phyloP scores from a whole-genome alignment of 164 flowering plant species.

The Dillenia suffruticosa region DNA sequence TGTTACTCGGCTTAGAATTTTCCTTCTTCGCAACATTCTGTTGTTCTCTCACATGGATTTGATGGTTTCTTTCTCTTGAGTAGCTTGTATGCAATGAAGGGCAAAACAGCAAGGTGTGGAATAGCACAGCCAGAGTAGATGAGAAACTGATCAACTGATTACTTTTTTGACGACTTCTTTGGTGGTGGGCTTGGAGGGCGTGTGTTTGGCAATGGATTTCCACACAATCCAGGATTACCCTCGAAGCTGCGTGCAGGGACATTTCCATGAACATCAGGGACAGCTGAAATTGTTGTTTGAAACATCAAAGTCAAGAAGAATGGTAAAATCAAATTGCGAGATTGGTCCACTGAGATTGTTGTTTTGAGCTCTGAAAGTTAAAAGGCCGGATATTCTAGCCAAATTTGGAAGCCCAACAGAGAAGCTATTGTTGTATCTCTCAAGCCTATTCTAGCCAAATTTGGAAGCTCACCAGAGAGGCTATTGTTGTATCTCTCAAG shows the following conservation, averaged over 20 bases:
- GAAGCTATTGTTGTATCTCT: slow-evolving; percentile 39
- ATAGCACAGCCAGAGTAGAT: slow-evolving; percentile 43
- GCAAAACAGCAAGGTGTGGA: slow-evolving; percentile 28
- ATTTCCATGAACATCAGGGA: slow-evolving; percentile 26
- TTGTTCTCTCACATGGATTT: slow-evolving; percentile 11
- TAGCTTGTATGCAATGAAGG: slow-evolving; percentile 15
- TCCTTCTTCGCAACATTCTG: slow-evolving; percentile 18
- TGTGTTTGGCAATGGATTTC: slow-evolving; percentile 28
- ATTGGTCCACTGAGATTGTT: slow-evolving; percentile 47
- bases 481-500: slow-evolving; percentile 38
- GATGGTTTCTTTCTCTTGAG: slow-evolving; percentile 16
- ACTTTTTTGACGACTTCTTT: slow-evolving; percentile 23
- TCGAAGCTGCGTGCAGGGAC: slow-evolving; percentile 18
- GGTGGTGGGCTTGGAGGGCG: slow-evolving; percentile 25
- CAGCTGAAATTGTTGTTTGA: slow-evolving; percentile 52
- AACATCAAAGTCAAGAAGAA: slow-evolving; percentile 36
- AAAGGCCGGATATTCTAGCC: slow-evolving; percentile 36
- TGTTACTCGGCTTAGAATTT: slow-evolving; percentile 14
- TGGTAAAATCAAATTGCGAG: slow-evolving; percentile 41
- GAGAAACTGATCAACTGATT: slow-evolving; percentile 20
- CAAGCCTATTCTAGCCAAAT: slow-evolving; percentile 34
- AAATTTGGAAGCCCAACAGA: slow-evolving; percentile 41
- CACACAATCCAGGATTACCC: slow-evolving; percentile 50
- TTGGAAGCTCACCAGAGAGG: slow-evolving; percentile 44
- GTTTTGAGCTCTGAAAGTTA: slow-evolving; percentile 35